Evolutionary conservation across 768 basidiomycete genomes (phyloP).

Genomic region (Podaxis mareebaensis): DNA sequence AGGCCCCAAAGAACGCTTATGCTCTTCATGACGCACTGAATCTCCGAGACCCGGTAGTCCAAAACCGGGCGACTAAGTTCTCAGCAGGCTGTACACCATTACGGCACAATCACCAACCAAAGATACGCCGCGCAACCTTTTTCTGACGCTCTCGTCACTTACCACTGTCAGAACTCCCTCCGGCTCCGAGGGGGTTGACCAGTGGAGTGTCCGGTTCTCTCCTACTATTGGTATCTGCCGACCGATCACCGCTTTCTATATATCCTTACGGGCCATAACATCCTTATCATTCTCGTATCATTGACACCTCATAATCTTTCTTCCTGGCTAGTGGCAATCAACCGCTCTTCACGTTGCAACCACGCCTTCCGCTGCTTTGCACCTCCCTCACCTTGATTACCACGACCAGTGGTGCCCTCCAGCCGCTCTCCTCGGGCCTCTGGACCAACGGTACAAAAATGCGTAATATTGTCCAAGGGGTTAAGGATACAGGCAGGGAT

Average conservation of each 20-base stretch:
- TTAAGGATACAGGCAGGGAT: neutral
- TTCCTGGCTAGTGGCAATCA: neutral
- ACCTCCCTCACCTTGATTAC: neutral
- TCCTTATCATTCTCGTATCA: conserved; percentile 1
- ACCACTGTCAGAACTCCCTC: neutral
- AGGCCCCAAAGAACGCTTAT: neutral
- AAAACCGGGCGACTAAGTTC: neutral
- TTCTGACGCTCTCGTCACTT: neutral
- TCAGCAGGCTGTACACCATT: neutral
- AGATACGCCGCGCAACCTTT: neutral
- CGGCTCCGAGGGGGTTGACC: neutral
- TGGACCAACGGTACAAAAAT: neutral
- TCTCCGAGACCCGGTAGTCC: neutral
- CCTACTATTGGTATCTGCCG: neutral
- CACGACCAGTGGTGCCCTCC: neutral
- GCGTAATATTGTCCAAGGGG: neutral
- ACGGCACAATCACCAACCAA: neutral
- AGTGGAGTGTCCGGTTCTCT: neutral
- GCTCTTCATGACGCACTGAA: neutral
- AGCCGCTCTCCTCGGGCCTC: neutral
- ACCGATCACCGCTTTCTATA: neutral
- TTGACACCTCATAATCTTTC: conserved; percentile 7
- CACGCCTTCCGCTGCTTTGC: neutral
- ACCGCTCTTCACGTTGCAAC: conserved; percentile 13
- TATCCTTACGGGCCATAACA: neutral